Percentiles rank a stretch among this genome's conserved stretches.
phyloP scores from a whole-genome alignment of 202 grass and related monocot genomes.

The Brachypodium distachyon region DNA sequence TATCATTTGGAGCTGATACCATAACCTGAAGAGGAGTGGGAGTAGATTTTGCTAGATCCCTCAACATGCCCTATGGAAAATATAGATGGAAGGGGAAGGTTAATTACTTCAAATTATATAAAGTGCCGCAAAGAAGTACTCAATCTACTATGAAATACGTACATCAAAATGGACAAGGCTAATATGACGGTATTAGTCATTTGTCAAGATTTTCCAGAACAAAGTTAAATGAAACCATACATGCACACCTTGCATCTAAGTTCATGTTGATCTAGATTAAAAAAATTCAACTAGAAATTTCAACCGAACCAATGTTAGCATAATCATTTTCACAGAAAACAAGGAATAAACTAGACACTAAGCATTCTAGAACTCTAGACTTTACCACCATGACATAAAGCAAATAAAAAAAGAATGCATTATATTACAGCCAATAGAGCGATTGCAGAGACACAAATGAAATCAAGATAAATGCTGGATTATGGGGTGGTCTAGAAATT shows the following conservation, averaged over 20 bases:
- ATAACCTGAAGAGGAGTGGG: conserved; percentile 34
- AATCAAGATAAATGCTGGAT: neutral
- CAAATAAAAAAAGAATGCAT: neutral
- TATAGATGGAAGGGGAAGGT: neutral
- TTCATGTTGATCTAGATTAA: neutral
- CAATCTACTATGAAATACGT: neutral
- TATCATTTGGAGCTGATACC: conserved; percentile 36
- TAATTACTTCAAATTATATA: neutral
- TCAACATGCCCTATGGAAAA: conserved; percentile 63
- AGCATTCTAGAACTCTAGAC: neutral
- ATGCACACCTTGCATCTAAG: neutral
- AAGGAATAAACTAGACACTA: neutral
- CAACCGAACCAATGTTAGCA: neutral
- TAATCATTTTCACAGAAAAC: neutral
- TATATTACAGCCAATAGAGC: neutral
- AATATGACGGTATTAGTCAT: neutral
- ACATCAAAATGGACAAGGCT: neutral
- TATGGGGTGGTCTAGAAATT: neutral
- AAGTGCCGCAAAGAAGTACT: neutral
- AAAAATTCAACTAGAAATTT: neutral
- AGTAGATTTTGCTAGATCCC: conserved; percentile 77
- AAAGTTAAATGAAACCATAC: neutral
- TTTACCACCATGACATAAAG: conserved; percentile 7
- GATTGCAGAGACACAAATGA: neutral
- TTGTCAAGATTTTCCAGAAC: neutral